Conservation (phyloP, 2,329 filamentous ascomycete genomes). For the Parafenestella ontariensis region DNA sequence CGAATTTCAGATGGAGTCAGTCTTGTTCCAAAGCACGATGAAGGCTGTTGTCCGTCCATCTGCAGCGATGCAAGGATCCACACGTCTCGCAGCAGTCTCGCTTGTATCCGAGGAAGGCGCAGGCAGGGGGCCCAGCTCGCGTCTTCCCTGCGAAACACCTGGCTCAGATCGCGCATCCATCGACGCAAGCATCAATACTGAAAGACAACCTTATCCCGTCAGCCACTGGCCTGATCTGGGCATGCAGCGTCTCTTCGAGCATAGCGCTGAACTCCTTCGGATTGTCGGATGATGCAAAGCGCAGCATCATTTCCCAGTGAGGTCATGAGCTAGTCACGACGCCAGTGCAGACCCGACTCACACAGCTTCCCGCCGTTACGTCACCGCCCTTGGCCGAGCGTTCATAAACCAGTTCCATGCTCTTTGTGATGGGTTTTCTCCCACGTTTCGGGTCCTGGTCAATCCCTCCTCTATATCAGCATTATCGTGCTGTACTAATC, state of each 20-base stretch:
- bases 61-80: slow-evolving; percentile 8
- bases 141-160: not conserved
- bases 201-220: not conserved
- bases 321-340: slow-evolving; percentile 16
- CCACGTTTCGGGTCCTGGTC: slow-evolving; percentile 9
- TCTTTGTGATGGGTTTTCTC: not conserved
- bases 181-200: slow-evolving; percentile 5
- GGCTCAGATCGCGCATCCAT: not conserved
- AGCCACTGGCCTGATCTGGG: not conserved
- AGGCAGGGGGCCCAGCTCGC: not conserved
- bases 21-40: slow-evolving; percentile 2
- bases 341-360: slow-evolving; percentile 2
- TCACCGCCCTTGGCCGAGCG: slow-evolving; percentile 18
- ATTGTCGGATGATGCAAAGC: slow-evolving; percentile 26
- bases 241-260: slow-evolving; percentile 6
- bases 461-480: slow-evolving; percentile 2
- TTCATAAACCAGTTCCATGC: slow-evolving; percentile 26
- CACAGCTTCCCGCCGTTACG: slow-evolving; percentile 12
- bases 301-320: slow-evolving; percentile 9
- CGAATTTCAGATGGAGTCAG: not conserved
- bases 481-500: slow-evolving; percentile 13
- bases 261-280: slow-evolving; percentile 8
- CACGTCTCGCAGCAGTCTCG: slow-evolving; percentile 14
- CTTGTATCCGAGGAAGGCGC: slow-evolving; percentile 15
- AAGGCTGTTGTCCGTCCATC: slow-evolving; percentile 1